Conservation (phyloP, 768 basidiomycete species). For the Tylopilus plumbeoviolaceoides region DNA sequence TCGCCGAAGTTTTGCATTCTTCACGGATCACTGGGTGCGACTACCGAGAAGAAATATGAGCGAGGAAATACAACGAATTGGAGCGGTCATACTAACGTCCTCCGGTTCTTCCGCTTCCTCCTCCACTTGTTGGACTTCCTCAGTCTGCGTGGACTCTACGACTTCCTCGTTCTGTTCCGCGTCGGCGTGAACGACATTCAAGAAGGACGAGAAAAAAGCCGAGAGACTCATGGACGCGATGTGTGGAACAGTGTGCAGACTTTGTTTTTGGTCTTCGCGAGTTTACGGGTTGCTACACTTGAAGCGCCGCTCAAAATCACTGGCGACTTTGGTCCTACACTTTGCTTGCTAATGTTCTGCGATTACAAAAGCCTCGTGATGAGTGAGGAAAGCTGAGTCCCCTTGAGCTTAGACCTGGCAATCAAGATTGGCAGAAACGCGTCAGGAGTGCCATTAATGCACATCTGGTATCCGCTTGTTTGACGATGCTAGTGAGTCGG, state of each 20-base stretch:
- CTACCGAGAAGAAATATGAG: slow-evolving; percentile 36
- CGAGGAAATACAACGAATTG: neutral
- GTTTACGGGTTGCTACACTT: slow-evolving; percentile 23
- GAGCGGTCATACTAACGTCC: slow-evolving; percentile 55
- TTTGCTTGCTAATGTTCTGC: no score
- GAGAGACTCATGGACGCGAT: slow-evolving; percentile 36
- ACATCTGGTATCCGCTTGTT: no score
- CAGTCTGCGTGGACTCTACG: slow-evolving; percentile 34
- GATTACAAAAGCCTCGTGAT: no score
- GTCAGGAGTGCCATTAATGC: no score
- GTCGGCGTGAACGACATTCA: slow-evolving; percentile 40
- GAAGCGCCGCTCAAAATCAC: slow-evolving; percentile 14
- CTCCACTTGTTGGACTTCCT: slow-evolving; percentile 45
- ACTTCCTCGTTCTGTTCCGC: slow-evolving; percentile 29
- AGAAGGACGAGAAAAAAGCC: slow-evolving; percentile 42
- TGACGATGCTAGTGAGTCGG: no score
- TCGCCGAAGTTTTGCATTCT: slow-evolving; percentile 62
- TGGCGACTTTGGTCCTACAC: no score
- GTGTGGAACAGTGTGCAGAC: neutral
- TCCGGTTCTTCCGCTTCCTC: slow-evolving; percentile 59
- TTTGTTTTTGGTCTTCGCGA: slow-evolving; percentile 17
- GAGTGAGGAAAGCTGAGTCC: no score
- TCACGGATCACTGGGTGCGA: slow-evolving; percentile 66
- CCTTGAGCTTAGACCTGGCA: no score
- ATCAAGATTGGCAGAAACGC: no score